These are phyloP conservation scores for Claviceps humidiphila DNA, from an alignment of 2,329 filamentous ascomycete species.

Conservation along the genomic window DNA sequence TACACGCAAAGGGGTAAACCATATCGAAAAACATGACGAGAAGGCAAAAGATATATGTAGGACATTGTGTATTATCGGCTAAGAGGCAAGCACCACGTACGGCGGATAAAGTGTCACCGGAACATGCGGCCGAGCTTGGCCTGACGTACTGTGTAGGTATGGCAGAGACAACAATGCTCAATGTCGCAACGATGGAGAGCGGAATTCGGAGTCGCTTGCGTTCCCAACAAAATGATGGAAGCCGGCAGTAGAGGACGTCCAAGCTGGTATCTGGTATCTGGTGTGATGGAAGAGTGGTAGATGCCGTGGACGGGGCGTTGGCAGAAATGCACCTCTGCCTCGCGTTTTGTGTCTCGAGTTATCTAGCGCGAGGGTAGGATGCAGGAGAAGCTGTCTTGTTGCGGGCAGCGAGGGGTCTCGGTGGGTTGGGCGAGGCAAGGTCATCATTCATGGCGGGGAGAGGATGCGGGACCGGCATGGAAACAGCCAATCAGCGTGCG, in stretches of 20 bases:
- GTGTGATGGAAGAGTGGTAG: not conserved
- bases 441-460: slow-evolving; percentile 1
- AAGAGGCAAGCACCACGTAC: not conserved
- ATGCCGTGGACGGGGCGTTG: not conserved
- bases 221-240: not conserved
- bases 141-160: not conserved
- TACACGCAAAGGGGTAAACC: not conserved
- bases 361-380: slow-evolving; percentile 4
- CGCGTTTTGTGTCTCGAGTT: not conserved
- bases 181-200: not conserved
- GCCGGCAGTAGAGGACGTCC: not conserved
- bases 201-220: not conserved
- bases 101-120: not conserved
- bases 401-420: not conserved
- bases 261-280: not conserved
- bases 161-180: not conserved
- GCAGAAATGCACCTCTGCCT: not conserved
- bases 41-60: not conserved
- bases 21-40: not conserved
- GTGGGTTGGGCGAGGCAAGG: not conserved
- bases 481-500: not conserved
- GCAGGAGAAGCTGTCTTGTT: slow-evolving; percentile 3
- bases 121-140: not conserved
- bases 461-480: not conserved
- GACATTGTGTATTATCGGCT: not conserved